Evolutionary conservation across 2,329 filamentous ascomycete genomes (phyloP), one percentile per base, ranked within the genome.

Genomic region (Phialophora chinensis): DNA sequence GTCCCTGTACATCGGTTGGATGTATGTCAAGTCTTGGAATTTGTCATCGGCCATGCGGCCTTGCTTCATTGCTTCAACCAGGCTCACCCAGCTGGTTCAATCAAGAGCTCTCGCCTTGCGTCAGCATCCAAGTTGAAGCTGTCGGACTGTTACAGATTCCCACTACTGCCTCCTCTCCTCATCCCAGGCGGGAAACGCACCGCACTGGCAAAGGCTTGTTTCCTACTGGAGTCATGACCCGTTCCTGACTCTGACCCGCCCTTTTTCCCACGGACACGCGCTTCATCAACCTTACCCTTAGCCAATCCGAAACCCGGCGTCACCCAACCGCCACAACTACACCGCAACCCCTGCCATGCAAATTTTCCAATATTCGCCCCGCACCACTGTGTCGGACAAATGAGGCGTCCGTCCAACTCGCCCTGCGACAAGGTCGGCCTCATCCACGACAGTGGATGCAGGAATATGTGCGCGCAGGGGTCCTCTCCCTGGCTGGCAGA

Each of bases 401-500:
- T 86, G 35, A 99, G 83, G 10, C 94, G 88, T 27, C 95, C 95
- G 67, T 93, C 91, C 27, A 98, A 84, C 68, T 89, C 87, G 31
- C 91, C 93, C 74, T 91, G 65, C 63, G 79, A 80, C n/a, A 99
- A 87, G 73, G 90, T 89, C 0, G 88, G 82, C 6, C 91, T 88
- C 95, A 99, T 99, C 95, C 95, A 99, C 14, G 91, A 91, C 38
- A 99, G 82, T 0, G 95, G 92, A 74, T 98, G 93, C 70, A 98
- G 80, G 78, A 97, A 98, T 77, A 93, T 87, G 78, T 98, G 94
- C 23, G 90, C 90, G 74, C 95, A 99, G 5, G 65, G 59, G 29
- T 66, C 64, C 4, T 12, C 31, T 6, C 57, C 55, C 47, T 35
- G 35, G 59, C 58, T 47, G 7, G 49, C 53, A 2, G 55, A 66